Conservation (phyloP, 2,329 filamentous ascomycete genomes). For the Hortaea sp. region DNA sequence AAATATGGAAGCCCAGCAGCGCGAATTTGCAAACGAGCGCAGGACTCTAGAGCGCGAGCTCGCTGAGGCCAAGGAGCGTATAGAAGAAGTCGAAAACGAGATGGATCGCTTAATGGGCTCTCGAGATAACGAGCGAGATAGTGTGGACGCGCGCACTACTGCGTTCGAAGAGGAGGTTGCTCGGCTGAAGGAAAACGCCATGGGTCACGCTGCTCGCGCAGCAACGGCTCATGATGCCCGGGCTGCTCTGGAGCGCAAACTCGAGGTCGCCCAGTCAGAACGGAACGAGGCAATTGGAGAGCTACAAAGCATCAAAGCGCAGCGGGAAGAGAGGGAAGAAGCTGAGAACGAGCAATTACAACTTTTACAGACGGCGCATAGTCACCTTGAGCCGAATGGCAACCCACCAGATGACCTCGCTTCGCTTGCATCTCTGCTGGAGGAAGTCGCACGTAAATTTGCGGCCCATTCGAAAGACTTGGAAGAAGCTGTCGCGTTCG, state of each 20-base stretch:
- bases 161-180: constrained; percentile 63
- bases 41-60: constrained; percentile 75
- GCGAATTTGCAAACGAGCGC: constrained; percentile 77
- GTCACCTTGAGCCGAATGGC: constrained; percentile 27
- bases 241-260: constrained; percentile 46
- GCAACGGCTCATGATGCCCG: constrained; percentile 52
- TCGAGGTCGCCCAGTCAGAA: constrained; percentile 23
- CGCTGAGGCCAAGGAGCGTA: constrained; percentile 59
- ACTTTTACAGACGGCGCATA: constrained; percentile 26
- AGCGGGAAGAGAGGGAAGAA: constrained; percentile 47
- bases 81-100: constrained; percentile 88
- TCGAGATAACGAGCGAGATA: constrained; percentile 68
- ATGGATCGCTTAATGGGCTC: constrained; percentile 76
- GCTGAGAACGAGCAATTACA: constrained; percentile 23
- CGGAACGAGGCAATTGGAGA: constrained; percentile 23
- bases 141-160: constrained; percentile 58
- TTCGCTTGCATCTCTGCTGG: constrained; percentile 32
- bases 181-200: constrained; percentile 40
- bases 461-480: constrained; percentile 36
- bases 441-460: constrained; percentile 34
- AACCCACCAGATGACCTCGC: constrained; percentile 28
- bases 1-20: constrained; percentile 86
- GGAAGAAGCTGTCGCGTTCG: constrained; percentile 36
- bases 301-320: constrained; percentile 44
- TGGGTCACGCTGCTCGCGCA: constrained; percentile 55